phyloP scores from a whole-genome alignment of 805 yeast genomes.

The Saturnispora serradocipensis region DNA sequence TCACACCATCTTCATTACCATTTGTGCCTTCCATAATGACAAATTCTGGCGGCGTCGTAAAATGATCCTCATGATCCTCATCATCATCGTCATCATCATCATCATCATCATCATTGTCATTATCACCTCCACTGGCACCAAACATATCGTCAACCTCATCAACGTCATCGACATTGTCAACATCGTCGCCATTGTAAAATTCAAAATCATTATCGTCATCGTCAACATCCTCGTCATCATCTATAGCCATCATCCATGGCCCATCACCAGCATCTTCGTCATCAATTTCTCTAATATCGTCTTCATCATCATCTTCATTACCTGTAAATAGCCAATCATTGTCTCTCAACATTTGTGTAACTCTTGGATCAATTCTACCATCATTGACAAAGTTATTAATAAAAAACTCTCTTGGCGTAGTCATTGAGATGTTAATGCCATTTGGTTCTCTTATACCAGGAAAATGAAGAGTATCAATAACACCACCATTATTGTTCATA shows the following conservation, averaged over 20 bases:
- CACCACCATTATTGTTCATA: constrained; percentile 9
- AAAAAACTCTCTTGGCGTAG: constrained; percentile 5
- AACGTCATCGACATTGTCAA: constrained; percentile 8
- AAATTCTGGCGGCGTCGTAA: constrained; percentile 1
- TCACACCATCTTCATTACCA: background rate
- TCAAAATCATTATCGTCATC: constrained; percentile 2
- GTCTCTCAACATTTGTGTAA: constrained; percentile 4
- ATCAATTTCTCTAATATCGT: constrained; percentile 11
- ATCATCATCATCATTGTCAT: background rate
- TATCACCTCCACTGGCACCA: constrained; percentile 10
- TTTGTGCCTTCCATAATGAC: background rate
- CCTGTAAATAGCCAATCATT: constrained; percentile 9
- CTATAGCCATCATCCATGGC: constrained; percentile 6
- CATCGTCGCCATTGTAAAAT: constrained; percentile 14
- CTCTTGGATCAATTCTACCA: constrained; percentile 6
- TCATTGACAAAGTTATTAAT: background rate
- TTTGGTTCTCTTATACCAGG: constrained; percentile 21
- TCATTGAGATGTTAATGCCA: constrained; percentile 18
- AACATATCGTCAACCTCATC: constrained; percentile 12
- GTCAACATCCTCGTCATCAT: constrained; percentile 13
- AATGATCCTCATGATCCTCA: constrained; percentile 7
- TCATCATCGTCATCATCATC: background rate
- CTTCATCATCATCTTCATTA: constrained; percentile 14
- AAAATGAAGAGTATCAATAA: constrained; percentile 13
- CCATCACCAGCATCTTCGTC: constrained; percentile 17